phyloP scores from a whole-genome alignment of 2,329 filamentous ascomycete species.

The Hypocreales sp. region DNA sequence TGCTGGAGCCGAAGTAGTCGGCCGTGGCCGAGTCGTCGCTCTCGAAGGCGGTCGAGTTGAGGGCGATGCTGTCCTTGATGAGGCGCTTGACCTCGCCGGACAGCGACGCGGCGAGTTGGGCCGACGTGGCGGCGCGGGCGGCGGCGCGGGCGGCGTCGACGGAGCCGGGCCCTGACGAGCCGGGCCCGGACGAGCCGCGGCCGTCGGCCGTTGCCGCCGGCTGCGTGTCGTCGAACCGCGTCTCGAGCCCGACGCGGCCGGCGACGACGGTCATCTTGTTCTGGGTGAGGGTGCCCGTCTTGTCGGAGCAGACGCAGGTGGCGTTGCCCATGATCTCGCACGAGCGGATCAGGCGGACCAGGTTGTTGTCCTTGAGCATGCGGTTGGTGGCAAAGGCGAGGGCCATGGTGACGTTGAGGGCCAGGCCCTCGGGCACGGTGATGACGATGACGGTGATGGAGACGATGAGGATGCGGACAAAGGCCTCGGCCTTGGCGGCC shows the following conservation, averaged over 20 bases:
- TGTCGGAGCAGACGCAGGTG: slow-evolving; percentile 49
- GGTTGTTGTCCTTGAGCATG: slow-evolving; percentile 47
- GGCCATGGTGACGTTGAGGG: slow-evolving; percentile 44
- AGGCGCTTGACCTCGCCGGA: slow-evolving; percentile 18
- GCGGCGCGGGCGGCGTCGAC: too few relatives aligned
- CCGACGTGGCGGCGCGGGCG: slow-evolving; percentile 15
- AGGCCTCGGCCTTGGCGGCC: slow-evolving; percentile 36
- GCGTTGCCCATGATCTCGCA: slow-evolving; percentile 52
- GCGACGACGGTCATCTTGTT: slow-evolving; percentile 48
- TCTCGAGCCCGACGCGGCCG: slow-evolving; percentile 32
- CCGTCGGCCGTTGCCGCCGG: too few relatives aligned
- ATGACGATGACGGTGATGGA: slow-evolving; percentile 44
- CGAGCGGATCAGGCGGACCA: slow-evolving; percentile 42
- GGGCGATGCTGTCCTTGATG: slow-evolving; percentile 23
- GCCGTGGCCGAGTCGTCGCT: slow-evolving; percentile 19
- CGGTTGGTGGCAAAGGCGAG: slow-evolving; percentile 47
- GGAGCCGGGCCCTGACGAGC: too few relatives aligned
- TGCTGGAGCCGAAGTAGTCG: slow-evolving; percentile 36
- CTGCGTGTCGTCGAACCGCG: slow-evolving; percentile 20
- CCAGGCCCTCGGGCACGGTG: slow-evolving; percentile 43
- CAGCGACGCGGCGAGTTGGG: slow-evolving; percentile 13
- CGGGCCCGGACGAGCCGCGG: too few relatives aligned
- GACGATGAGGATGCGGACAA: slow-evolving; percentile 41
- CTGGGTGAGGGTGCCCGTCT: slow-evolving; percentile 49
- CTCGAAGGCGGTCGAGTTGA: slow-evolving; percentile 40